Evolutionary conservation across 78 protist species (phyloP).

Genomic region (Dictyostelium brefeldianum): DNA sequence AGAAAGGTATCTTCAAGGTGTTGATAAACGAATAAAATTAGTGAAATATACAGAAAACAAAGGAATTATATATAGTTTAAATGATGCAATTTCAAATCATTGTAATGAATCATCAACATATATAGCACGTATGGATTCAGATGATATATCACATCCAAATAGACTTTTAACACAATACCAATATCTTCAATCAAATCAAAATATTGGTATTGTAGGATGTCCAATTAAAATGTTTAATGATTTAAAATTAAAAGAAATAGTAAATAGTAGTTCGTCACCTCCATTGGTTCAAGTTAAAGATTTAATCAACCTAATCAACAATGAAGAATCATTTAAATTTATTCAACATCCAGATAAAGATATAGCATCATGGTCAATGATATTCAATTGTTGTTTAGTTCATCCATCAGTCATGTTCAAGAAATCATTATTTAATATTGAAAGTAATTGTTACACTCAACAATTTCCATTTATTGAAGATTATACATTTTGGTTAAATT

Average conservation of each 20-base stretch:
- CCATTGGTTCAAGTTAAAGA: neutral
- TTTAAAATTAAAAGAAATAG: neutral
- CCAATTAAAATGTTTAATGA: slow-evolving; percentile 22
- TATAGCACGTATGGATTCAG: slow-evolving; percentile 80
- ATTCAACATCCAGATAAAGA: slow-evolving; percentile 27
- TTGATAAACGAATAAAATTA: neutral
- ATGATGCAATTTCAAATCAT: slow-evolving; percentile 24
- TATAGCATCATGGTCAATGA: slow-evolving; percentile 48
- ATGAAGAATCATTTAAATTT: neutral
- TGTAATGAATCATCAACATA: neutral
- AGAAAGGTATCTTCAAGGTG: neutral
- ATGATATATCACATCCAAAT: slow-evolving; percentile 56
- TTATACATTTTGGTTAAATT: slow-evolving; percentile 54
- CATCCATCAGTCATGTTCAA: slow-evolving; percentile 71
- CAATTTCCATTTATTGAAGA: slow-evolving; percentile 49
- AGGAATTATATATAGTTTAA: slow-evolving; percentile 26
- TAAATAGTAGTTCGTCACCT: neutral
- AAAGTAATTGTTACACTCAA: neutral
- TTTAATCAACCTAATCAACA: neutral
- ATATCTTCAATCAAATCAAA: slow-evolving; percentile 8
- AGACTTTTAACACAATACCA: slow-evolving; percentile 34
- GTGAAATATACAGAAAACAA: neutral
- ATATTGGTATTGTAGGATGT: slow-evolving; percentile 34
- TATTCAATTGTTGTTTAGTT: slow-evolving; percentile 71
- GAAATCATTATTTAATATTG: neutral